Conservation (phyloP, 495 filamentous ascomycete genomes). For the Annulohypoxylon nitens region DNA sequence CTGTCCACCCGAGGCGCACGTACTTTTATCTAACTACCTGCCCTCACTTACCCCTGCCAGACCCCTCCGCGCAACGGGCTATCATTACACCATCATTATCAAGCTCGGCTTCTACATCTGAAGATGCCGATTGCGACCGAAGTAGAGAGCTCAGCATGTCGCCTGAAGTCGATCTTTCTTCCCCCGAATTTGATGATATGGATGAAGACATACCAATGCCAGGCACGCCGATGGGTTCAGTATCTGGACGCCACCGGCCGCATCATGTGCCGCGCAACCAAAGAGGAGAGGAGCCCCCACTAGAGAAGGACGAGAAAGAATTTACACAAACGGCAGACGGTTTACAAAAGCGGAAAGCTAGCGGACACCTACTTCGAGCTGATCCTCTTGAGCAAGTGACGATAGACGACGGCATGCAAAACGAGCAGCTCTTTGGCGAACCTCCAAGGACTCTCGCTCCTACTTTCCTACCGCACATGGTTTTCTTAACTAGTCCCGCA, state of each 20-base stretch:
- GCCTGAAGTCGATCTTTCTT: conserved; percentile 92
- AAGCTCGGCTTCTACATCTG: conserved; percentile 73
- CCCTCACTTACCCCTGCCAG: conserved; percentile 85
- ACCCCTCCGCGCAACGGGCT: conserved; percentile 67
- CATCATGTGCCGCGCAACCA: conserved; percentile 68
- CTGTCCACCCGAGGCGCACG: conserved; percentile 91
- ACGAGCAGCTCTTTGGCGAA: conserved; percentile 67
- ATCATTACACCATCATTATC: conserved; percentile 90
- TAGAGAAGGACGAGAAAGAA: conserved; percentile 96
- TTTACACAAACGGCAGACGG: conserved; percentile 94
- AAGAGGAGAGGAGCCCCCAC: conserved; percentile 82
- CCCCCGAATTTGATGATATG: conserved; percentile 85
- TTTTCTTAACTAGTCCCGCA: conserved; percentile 59
- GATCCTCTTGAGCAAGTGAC: conserved; percentile 62
- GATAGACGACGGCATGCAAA: conserved; percentile 64
- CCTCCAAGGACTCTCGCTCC: conserved; percentile 52
- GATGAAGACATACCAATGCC: conserved; percentile 70
- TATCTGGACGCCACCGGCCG: conserved; percentile 63
- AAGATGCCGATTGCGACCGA: conserved; percentile 77
- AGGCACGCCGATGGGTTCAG: conserved; percentile 69
- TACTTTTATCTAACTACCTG: conserved; percentile 94
- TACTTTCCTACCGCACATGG: conserved; percentile 50
- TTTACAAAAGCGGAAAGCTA: conserved; percentile 80
- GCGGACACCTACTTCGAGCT: conserved; percentile 59
- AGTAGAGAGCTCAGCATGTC: conserved; percentile 85